Conservation (phyloP, 257 asterid genomes). For the Galeopsis tetrahit region DNA sequence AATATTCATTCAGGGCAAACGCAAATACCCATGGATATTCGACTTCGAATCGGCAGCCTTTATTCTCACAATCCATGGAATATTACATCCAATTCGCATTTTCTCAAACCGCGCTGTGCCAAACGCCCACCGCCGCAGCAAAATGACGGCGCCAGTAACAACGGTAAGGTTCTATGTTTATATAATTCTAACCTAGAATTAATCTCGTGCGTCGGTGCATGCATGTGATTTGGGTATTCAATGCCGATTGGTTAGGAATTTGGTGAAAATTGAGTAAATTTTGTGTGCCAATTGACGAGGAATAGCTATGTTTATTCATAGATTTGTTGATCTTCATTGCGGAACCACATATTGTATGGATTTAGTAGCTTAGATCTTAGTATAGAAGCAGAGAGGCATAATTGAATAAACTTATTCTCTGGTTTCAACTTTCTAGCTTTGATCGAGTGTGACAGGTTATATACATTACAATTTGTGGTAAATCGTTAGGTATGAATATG, state of each 20-base stretch:
- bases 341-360: not conserved
- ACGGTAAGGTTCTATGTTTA: constrained; percentile 32
- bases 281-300: not conserved
- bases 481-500: not conserved
- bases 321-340: not conserved
- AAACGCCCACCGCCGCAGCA: constrained; percentile 51
- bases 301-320: constrained; percentile 18
- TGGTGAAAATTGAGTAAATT: not conserved
- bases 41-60: constrained; percentile 47
- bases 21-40: constrained; percentile 52
- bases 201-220: constrained; percentile 13
- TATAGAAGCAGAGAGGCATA: constrained; percentile 8
- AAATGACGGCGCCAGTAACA: constrained; percentile 42
- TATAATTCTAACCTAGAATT: not conserved
- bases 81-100: constrained; percentile 33
- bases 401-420: not conserved
- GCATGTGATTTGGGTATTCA: constrained; percentile 21
- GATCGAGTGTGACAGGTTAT: not conserved
- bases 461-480: not conserved
- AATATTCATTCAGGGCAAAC: not conserved
- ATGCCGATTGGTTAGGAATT: not conserved
- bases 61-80: constrained; percentile 38
- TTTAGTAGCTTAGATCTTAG: not conserved
- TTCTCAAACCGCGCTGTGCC: constrained; percentile 49
- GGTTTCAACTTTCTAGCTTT: not conserved